Conservation (phyloP, 1,284 basidiomycete genomes). For the Porphyrellus sp. region DNA sequence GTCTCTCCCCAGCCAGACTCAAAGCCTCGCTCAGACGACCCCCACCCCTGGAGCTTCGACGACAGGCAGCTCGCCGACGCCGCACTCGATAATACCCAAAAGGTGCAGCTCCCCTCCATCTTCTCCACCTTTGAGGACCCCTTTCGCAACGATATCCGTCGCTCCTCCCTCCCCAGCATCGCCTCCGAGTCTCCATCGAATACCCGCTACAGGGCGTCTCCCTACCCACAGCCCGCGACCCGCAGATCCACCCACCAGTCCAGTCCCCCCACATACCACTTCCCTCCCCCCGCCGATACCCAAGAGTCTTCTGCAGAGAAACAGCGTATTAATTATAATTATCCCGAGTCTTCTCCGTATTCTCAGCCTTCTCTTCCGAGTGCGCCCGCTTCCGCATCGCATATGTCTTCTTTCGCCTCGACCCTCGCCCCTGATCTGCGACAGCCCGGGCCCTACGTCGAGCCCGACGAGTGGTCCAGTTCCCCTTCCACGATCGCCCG, state of each 20-base stretch:
- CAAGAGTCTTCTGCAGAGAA: slow-evolving; percentile 37
- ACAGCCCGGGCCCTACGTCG: slow-evolving; percentile 27
- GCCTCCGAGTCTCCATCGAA: slow-evolving; percentile 48
- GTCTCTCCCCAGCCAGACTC: slow-evolving; percentile 50
- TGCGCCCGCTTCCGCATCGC: slow-evolving; percentile 45
- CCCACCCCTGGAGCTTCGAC: slow-evolving; percentile 38
- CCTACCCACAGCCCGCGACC: slow-evolving; percentile 45
- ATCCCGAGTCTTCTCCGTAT: slow-evolving; percentile 41
- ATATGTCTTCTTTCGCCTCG: slow-evolving; percentile 50
- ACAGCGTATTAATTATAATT: slow-evolving; percentile 41
- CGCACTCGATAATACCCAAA: slow-evolving; percentile 41
- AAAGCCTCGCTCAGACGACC: slow-evolving; percentile 38
- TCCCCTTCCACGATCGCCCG: slow-evolving; percentile 44
- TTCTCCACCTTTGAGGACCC: slow-evolving; percentile 64
- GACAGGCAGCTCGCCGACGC: slow-evolving; percentile 35
- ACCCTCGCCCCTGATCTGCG: slow-evolving; percentile 45
- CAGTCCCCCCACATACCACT: slow-evolving; percentile 57
- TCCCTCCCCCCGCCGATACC: slow-evolving; percentile 47
- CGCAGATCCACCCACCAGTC: slow-evolving; percentile 46
- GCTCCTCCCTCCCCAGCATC: slow-evolving; percentile 62
- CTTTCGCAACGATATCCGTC: slow-evolving; percentile 53
- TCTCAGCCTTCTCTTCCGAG: slow-evolving; percentile 44
- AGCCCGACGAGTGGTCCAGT: slow-evolving; percentile 32
- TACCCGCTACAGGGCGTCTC: slow-evolving; percentile 42
- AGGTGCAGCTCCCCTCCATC: slow-evolving; percentile 70